These are phyloP conservation scores for Wickerhamiella azymoides DNA, from an alignment of 805 yeast species.

Conservation along the genomic window DNA sequence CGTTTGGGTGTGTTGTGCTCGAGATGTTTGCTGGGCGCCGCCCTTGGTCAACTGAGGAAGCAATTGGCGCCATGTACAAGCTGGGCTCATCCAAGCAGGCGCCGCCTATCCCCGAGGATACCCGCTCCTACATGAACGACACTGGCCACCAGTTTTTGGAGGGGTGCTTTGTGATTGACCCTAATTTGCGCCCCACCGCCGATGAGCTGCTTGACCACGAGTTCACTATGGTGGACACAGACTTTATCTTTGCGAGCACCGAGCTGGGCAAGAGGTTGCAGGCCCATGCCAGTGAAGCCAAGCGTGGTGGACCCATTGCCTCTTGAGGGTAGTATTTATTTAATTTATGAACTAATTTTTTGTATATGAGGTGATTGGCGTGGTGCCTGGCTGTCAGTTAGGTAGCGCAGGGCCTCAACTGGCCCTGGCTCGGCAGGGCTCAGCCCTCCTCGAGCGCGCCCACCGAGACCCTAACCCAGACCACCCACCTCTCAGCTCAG, in stretches of 20 bases:
- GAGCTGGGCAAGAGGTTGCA: slow-evolving; percentile 13
- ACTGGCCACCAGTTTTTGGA: slow-evolving; percentile 61
- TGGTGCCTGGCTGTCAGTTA: too few species aligned
- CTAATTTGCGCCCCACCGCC: slow-evolving; percentile 85
- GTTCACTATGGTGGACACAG: slow-evolving; percentile 12
- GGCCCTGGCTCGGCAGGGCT: too few species aligned
- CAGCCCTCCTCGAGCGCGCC: neutral
- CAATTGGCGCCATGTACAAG: slow-evolving; percentile 86
- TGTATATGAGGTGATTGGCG: too few species aligned
- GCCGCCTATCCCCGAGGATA: slow-evolving; percentile 94
- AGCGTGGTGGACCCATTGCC: neutral
- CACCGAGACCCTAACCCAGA: neutral
- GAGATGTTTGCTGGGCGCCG: slow-evolving; percentile 97
- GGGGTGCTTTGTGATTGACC: slow-evolving; percentile 61
- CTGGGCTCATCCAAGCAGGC: slow-evolving; percentile 72
- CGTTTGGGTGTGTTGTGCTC: slow-evolving; percentile 88
- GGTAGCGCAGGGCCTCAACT: too few species aligned
- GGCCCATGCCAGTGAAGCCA: slow-evolving; percentile 1
- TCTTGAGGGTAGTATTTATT: too few species aligned
- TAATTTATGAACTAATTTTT: too few species aligned
- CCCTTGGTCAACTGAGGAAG: slow-evolving; percentile 95
- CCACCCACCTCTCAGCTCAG: neutral
- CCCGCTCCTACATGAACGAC: slow-evolving; percentile 44
- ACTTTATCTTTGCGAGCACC: slow-evolving; percentile 14
- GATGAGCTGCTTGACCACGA: slow-evolving; percentile 14